phyloP scores from a whole-genome alignment of 2,329 filamentous ascomycete genomes.

The Cladosporium sp. region DNA sequence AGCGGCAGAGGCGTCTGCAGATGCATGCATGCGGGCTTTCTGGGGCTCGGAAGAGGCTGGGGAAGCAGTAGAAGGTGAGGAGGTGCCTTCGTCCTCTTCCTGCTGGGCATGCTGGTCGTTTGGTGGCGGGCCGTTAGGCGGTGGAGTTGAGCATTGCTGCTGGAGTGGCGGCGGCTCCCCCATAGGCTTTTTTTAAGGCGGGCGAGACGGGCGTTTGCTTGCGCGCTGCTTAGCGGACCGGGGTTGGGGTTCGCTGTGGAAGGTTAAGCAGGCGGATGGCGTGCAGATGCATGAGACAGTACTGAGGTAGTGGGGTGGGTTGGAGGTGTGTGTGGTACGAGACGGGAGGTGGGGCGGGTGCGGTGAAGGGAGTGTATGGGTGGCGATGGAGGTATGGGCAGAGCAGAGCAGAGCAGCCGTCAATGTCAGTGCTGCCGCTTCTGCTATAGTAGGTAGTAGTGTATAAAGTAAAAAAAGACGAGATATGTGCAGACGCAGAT shows the following conservation, averaged over 20 bases:
- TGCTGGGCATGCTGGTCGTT: background rate
- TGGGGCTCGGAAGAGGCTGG: background rate
- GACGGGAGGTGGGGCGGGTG: too few species aligned
- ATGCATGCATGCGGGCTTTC: background rate
- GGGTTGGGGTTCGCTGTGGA: background rate
- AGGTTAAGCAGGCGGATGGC: background rate
- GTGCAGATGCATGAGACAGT: constrained; percentile 10
- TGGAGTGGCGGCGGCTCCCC: constrained; percentile 6
- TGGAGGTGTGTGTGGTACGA: too few species aligned
- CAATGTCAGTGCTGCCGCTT: too few species aligned
- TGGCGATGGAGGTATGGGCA: too few species aligned
- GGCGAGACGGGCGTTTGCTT: too few species aligned
- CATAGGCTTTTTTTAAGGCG: constrained; percentile 5
- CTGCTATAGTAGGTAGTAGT: too few species aligned
- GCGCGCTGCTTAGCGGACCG: constrained; percentile 1
- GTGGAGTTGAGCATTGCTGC: constrained; percentile 12
- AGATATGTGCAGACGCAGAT: too few species aligned
- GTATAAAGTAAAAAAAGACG: too few species aligned
- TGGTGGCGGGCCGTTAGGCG: constrained; percentile 1
- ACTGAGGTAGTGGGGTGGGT: too few species aligned
- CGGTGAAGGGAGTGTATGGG: too few species aligned
- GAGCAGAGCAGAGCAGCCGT: too few species aligned
- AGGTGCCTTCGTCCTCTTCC: background rate
- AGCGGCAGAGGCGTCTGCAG: constrained; percentile 1
- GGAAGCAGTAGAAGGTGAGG: background rate